Evolutionary conservation across 1,139 yeast genomes (phyloP).

Genomic region (Blastobotrys niveus): DNA sequence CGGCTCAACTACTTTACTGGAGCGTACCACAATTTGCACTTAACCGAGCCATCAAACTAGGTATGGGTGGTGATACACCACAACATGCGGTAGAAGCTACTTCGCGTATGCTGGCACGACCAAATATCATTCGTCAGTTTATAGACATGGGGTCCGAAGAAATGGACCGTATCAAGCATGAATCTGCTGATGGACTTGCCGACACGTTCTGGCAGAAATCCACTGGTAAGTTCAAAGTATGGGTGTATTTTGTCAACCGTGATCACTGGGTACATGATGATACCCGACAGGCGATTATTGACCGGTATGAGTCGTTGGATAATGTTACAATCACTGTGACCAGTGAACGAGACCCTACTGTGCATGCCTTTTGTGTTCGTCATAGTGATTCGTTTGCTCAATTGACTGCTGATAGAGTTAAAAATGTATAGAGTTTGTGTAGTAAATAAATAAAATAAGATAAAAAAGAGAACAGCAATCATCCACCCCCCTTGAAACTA

Average conservation of each 20-base stretch:
- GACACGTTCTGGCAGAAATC: conserved; percentile 50
- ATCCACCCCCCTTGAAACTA: too few relatives aligned
- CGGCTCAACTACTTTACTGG: conserved; percentile 23
- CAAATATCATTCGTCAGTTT: conserved; percentile 45
- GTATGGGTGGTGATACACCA: conserved; percentile 26
- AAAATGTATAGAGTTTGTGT: too few relatives aligned
- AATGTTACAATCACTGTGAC: conserved; percentile 32
- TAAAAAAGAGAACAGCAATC: too few relatives aligned
- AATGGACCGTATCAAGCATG: conserved; percentile 42
- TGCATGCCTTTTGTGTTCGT: conserved; percentile 54
- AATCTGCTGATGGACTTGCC: conserved; percentile 40
- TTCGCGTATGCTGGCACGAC: conserved; percentile 38
- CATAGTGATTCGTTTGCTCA: conserved; percentile 49
- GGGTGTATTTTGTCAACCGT: conserved; percentile 51
- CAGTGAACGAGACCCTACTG: conserved; percentile 36
- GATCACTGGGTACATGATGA: conserved; percentile 59
- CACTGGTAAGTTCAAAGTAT: conserved; percentile 34
- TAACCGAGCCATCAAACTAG: conserved; percentile 12
- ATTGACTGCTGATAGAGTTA: conserved; percentile 10
- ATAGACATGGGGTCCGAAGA: conserved; percentile 55
- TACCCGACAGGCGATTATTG: conserved; percentile 42
- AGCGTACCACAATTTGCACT: conserved; percentile 19
- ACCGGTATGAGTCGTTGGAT: conserved; percentile 34
- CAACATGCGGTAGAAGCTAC: conserved; percentile 44
- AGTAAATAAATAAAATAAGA: too few relatives aligned